Conservation (phyloP, 2,329 filamentous ascomycete species). For the Truncatella angustata region DNA sequence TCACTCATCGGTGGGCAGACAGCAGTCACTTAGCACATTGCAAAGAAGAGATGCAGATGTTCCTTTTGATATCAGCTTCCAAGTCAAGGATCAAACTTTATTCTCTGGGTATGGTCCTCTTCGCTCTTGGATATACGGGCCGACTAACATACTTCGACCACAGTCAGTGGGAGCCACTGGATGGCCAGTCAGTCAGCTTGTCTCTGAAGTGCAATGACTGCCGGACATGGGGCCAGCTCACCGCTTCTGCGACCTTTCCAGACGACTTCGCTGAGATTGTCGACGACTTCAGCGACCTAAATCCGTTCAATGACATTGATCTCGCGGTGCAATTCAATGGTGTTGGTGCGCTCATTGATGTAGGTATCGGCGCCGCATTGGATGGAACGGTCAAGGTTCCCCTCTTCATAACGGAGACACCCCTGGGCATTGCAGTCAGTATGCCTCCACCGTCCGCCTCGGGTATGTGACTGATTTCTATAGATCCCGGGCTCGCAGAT, state of each 20-base stretch:
- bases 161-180: conserved; percentile 12
- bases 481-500: conserved; percentile 23
- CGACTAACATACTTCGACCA: too few species aligned
- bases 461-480: not conserved
- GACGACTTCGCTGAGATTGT: conserved; percentile 20
- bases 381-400: conserved; percentile 19
- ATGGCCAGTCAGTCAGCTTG: conserved; percentile 14
- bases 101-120: conserved; percentile 24
- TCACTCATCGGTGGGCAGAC: not conserved
- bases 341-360: conserved; percentile 22
- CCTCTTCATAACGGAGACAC: conserved; percentile 19
- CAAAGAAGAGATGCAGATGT: conserved; percentile 19
- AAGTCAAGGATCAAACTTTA: conserved; percentile 15
- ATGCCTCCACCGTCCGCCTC: not conserved
- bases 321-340: conserved; percentile 23
- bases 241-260: conserved; percentile 21
- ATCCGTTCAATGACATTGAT: conserved; percentile 21
- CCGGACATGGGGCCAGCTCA: conserved; percentile 19
- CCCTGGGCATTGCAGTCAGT: conserved; percentile 24
- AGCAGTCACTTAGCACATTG: not conserved
- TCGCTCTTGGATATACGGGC: too few species aligned
- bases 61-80: conserved; percentile 17
- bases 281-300: conserved; percentile 15
- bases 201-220: conserved; percentile 22
- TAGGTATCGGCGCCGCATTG: conserved; percentile 15